Conservation (phyloP, 306 rosid genomes). For the Arachis hypogaea region DNA sequence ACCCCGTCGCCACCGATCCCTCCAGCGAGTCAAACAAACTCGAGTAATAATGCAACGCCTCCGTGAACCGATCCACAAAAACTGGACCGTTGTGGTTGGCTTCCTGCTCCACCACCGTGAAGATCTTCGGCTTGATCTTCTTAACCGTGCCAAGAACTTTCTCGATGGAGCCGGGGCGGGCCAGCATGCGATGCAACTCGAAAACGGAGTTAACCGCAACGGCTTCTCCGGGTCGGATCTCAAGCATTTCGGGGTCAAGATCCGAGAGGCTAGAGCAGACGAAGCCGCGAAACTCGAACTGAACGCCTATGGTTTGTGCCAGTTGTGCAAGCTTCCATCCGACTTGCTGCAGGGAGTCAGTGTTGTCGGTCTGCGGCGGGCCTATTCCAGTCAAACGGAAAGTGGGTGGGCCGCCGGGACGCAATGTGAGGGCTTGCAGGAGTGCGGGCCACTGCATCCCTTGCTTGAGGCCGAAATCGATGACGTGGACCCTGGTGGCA, state of each 20-base stretch:
- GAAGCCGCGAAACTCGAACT: slow-evolving; percentile 77
- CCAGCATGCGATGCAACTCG: slow-evolving; percentile 70
- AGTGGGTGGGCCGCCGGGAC: slow-evolving; percentile 77
- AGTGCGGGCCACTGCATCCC: slow-evolving; percentile 98
- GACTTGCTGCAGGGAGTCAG: slow-evolving; percentile 71
- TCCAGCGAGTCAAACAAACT: slow-evolving; percentile 81
- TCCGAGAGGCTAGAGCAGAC: slow-evolving; percentile 69
- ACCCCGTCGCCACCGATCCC: slow-evolving; percentile 49
- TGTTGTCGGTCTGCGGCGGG: slow-evolving; percentile 65
- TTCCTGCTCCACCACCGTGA: slow-evolving; percentile 77
- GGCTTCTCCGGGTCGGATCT: slow-evolving; percentile 60
- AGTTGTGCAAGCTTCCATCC: slow-evolving; percentile 75
- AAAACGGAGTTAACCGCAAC: slow-evolving; percentile 79
- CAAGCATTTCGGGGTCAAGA: slow-evolving; percentile 63
- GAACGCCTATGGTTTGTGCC: slow-evolving; percentile 63
- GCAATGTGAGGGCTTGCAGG: slow-evolving; percentile 77
- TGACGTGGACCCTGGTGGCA: slow-evolving; percentile 68
- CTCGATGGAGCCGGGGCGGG: slow-evolving; percentile 62
- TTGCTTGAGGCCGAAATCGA: slow-evolving; percentile 78
- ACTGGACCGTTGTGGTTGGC: slow-evolving; percentile 74
- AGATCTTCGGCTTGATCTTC: slow-evolving; percentile 62
- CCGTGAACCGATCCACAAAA: slow-evolving; percentile 81
- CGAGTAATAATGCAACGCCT: slow-evolving; percentile 77
- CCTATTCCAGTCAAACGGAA: slow-evolving; percentile 86
- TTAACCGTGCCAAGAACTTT: slow-evolving; percentile 57